Conservation (phyloP, 768 basidiomycete species). For the Mycena galopus region DNA sequence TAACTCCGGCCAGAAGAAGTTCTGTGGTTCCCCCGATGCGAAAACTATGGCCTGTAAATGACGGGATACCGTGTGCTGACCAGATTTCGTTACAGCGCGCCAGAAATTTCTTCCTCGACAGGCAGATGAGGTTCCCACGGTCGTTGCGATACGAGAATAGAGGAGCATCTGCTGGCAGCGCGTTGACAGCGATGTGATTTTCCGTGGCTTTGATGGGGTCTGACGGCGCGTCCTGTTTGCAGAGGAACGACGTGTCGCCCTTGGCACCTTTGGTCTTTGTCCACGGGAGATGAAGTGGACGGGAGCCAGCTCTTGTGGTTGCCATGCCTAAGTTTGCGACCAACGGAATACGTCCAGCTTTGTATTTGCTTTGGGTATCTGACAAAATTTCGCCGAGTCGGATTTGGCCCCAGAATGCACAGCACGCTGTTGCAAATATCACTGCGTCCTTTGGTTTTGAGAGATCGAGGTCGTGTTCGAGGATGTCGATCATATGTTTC, state of each 20-base stretch:
- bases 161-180: neutral
- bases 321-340: neutral
- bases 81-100: neutral
- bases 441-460: conserved; percentile 41
- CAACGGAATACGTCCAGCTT: neutral
- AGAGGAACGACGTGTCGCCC: neutral
- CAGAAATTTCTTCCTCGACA: neutral
- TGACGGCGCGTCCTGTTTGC: neutral
- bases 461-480: too few relatives aligned
- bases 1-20: neutral
- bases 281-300: neutral
- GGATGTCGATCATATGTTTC: too few relatives aligned
- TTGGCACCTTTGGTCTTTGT: neutral
- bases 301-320: neutral
- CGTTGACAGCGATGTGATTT: neutral
- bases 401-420: conserved; percentile 32
- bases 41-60: neutral
- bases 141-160: neutral
- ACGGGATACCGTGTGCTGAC: neutral
- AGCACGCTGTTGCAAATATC: conserved; percentile 32
- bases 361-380: neutral
- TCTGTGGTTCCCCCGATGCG: neutral
- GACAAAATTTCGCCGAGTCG: conserved; percentile 34
- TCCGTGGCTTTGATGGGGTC: neutral
- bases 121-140: neutral